Base-by-base conservation (phyloP, 129 eudicot genomes). In the Escallonia rubra region DNA sequence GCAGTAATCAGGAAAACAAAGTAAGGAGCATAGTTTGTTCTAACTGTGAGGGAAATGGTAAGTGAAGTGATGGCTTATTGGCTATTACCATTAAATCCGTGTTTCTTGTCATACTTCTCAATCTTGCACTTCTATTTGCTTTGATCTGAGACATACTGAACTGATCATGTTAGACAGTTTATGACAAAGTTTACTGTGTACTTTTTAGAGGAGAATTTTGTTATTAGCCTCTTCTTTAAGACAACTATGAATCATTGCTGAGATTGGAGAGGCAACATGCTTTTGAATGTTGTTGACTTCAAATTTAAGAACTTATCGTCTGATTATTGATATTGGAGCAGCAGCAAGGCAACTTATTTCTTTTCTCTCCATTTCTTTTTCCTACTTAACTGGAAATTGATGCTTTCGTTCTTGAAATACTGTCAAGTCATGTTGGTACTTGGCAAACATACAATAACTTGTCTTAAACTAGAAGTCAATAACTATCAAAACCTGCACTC, bases 11-110 rank as follows among this genome's bases (percentile, higher is more conserved):
- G 40, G 41, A 5, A 61, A 73, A 76, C 54, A 66, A 79, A 43
- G 2, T 11, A 13, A 78, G 57, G 46, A 90, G 93, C 85, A 49
- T 91, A 46, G 67, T 87, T 50, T 91, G 97, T 65, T 59, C 48
- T 15, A 59, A 72, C 3, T 91, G 97, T 65, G 96, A 87, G 8
- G 97, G 97, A 78, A 83, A 87, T 65, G 97, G 97, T 91, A 69
- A 78, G 78, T 65, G 11, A n/a, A 46, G 40, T 38, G 60, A 15
- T 39, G 43, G 3, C 9, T 54, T 4, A 23, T 7, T 54, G 7
- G 14, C 4, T 9, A 50, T 11, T n/a, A 2, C 14, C 2, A 11
- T 54, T 54, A 11, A 4, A 16, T 54, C 59, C 59, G 2, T 61
- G 10, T 39, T 64, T 43, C n/a, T 38, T 11, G n/a, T 43, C 6